A percentile compares a stretch with the other conserved stretches of the same genome.
Evolutionary conservation across 306 rosid genomes (phyloP).

Genomic region (Quercus suber): DNA sequence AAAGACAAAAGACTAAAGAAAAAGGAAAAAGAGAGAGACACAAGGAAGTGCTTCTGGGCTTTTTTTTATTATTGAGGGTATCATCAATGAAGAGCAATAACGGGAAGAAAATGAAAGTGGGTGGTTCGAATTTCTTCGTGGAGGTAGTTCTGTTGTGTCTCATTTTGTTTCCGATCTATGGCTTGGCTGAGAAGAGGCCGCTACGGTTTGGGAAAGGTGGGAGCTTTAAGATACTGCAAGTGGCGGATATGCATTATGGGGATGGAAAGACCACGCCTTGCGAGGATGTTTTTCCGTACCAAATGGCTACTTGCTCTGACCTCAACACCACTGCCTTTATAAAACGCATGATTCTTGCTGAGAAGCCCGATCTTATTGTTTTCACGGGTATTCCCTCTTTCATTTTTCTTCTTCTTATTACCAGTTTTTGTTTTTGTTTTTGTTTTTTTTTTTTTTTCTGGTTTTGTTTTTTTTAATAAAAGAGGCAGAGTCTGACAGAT

Average conservation of each 20-base stretch:
- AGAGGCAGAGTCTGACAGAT: too few species aligned
- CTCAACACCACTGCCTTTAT: conserved; percentile 75
- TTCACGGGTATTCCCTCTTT: conserved; percentile 60
- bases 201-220: conserved; percentile 61
- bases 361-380: conserved; percentile 86
- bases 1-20: too few species aligned
- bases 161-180: conserved; percentile 29
- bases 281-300: conserved; percentile 51
- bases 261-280: conserved; percentile 70
- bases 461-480: neutral
- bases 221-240: conserved; percentile 85
- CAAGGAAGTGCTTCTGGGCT: too few species aligned
- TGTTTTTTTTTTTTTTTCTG: neutral
- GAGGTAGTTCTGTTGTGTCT: conserved; percentile 1
- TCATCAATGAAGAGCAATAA: too few species aligned
- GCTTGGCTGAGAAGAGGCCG: conserved; percentile 23
- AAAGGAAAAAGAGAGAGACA: too few species aligned
- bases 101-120: neutral
- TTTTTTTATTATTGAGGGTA: too few species aligned
- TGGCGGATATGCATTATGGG: conserved; percentile 95
- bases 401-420: too few species aligned
- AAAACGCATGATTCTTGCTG: conserved; percentile 75
- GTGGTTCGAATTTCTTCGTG: conserved; percentile 9
- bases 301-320: conserved; percentile 71
- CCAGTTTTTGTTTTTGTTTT: too few species aligned